A percentile compares a stretch with the other conserved stretches of the same genome.
Evolutionary conservation across 2,329 filamentous ascomycete genomes (phyloP).

Genomic region (Acephala macrosclerotiorum): DNA sequence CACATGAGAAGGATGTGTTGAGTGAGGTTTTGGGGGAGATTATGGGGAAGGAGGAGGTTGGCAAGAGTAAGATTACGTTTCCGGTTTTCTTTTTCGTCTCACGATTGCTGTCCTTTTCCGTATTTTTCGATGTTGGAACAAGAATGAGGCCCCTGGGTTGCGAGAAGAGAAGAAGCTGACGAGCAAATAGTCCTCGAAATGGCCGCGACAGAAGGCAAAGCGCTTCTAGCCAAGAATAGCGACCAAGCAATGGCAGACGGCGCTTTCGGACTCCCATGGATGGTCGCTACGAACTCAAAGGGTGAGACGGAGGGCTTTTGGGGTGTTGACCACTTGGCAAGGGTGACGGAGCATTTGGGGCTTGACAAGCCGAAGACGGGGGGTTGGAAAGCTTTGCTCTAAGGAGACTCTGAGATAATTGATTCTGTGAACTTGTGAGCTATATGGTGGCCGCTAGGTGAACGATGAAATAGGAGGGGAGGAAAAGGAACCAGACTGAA

Average conservation of each 20-base stretch:
- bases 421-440: background rate
- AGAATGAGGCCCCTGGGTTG: background rate
- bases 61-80: slow-evolving; percentile 50
- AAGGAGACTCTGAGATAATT: too few relatives aligned
- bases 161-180: slow-evolving; percentile 1
- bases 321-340: slow-evolving; percentile 67
- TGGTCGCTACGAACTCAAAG: slow-evolving; percentile 59
- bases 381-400: slow-evolving; percentile 40
- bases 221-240: slow-evolving; percentile 54
- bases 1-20: slow-evolving; percentile 35
- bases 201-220: slow-evolving; percentile 37
- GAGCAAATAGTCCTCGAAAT: slow-evolving; percentile 29
- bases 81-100: background rate
- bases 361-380: slow-evolving; percentile 49
- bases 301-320: slow-evolving; percentile 63
- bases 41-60: slow-evolving; percentile 53
- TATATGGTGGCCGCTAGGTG: too few relatives aligned
- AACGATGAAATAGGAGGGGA: too few relatives aligned
- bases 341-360: slow-evolving; percentile 59
- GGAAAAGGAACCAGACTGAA: too few relatives aligned
- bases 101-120: background rate
- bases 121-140: background rate
- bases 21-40: slow-evolving; percentile 49
- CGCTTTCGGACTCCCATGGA: slow-evolving; percentile 68
- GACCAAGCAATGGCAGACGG: slow-evolving; percentile 58